Evolutionary conservation across 1,139 yeast genomes (phyloP).

Genomic region (Yamadazyma triangularis): DNA sequence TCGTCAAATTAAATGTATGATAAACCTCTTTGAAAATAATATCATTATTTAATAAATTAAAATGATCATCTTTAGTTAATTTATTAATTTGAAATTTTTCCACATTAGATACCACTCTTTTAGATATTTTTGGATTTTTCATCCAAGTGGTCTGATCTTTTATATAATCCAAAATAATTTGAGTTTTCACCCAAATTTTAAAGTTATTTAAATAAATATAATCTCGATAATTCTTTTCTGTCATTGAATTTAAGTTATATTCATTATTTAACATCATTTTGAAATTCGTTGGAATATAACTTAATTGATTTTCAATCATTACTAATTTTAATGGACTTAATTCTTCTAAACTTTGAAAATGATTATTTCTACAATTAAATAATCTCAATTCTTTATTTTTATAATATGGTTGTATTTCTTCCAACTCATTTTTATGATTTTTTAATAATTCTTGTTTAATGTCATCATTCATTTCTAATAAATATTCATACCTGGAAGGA

Average conservation of each 20-base stretch:
- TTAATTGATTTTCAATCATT: conserved; percentile 30
- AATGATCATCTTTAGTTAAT: conserved; percentile 22
- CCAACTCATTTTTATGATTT: conserved; percentile 5
- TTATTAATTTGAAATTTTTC: conserved; percentile 19
- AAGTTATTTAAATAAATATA: conserved; percentile 27
- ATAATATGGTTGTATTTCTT: neutral
- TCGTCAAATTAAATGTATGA: conserved; percentile 20
- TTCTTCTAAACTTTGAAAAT: conserved; percentile 30
- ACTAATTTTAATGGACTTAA: conserved; percentile 26
- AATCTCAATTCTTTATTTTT: conserved; percentile 22
- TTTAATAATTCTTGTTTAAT: conserved; percentile 13
- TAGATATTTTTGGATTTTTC: conserved; percentile 9
- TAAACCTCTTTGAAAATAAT: conserved; percentile 22
- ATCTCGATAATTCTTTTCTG: conserved; percentile 21
- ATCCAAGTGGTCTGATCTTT: conserved; percentile 21
- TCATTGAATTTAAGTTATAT: conserved; percentile 21
- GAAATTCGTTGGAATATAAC: conserved; percentile 31
- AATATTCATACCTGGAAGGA: conserved; percentile 26
- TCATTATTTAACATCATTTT: conserved; percentile 24
- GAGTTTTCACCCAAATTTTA: conserved; percentile 30
- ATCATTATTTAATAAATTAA: conserved; percentile 23
- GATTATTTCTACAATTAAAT: conserved; percentile 44
- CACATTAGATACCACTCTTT: conserved; percentile 15
- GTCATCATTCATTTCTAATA: conserved; percentile 2
- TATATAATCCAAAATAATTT: conserved; percentile 22